phyloP scores from a whole-genome alignment of 352 stramenopile genomes.

The Globisporangium recalcitrans region DNA sequence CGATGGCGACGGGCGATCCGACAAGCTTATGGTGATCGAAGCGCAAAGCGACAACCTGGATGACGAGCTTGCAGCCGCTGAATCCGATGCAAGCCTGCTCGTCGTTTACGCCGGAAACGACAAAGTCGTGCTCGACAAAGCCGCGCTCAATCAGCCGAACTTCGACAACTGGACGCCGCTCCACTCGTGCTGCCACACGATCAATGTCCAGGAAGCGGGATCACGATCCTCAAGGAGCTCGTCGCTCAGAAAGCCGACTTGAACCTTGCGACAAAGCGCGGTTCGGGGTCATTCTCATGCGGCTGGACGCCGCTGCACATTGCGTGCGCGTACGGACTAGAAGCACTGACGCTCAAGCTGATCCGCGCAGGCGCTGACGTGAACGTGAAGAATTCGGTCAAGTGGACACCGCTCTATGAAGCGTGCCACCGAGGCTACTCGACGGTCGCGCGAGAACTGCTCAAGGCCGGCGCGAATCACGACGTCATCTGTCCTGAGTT shows the following conservation, averaged over 20 bases:
- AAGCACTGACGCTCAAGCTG: slow-evolving; percentile 65
- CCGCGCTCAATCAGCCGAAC: slow-evolving; percentile 60
- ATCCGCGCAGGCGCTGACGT: slow-evolving; percentile 63
- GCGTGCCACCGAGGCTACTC: slow-evolving; percentile 69
- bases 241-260: slow-evolving; percentile 50
- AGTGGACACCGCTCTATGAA: slow-evolving; percentile 74
- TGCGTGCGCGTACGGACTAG: slow-evolving; percentile 68
- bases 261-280: slow-evolving; percentile 58
- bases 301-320: slow-evolving; percentile 80
- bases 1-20: slow-evolving; percentile 10
- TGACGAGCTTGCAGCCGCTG: slow-evolving; percentile 9
- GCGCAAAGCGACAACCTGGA: slow-evolving; percentile 12
- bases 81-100: slow-evolving; percentile 45
- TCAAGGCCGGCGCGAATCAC: slow-evolving; percentile 56
- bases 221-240: slow-evolving; percentile 67
- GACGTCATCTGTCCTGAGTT: slow-evolving; percentile 76
- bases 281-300: slow-evolving; percentile 68
- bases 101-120: slow-evolving; percentile 66
- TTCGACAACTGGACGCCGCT: slow-evolving; percentile 76
- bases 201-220: slow-evolving; percentile 66
- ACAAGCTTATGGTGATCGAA: slow-evolving; percentile 12
- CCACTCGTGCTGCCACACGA: slow-evolving; percentile 67
- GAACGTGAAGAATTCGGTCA: slow-evolving; percentile 65
- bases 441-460: slow-evolving; percentile 51
- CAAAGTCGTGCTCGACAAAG: slow-evolving; percentile 66